phyloP scores from a whole-genome alignment of 257 asterid species.

The Solanum sparsipilum region DNA sequence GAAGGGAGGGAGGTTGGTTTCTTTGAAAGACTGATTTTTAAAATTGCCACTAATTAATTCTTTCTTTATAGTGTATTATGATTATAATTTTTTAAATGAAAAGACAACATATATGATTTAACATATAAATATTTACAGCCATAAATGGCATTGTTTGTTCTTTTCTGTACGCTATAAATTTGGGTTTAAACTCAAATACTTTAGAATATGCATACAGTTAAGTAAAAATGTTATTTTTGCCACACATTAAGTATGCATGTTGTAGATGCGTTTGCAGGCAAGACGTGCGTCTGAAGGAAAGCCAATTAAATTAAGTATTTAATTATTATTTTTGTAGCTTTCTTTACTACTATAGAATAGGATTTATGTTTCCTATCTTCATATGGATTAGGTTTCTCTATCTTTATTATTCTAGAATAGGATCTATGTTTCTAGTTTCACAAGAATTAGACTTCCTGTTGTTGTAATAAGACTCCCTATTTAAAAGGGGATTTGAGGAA shows the following conservation, averaged over 20 bases:
- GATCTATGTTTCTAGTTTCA: not conserved
- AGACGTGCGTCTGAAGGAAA: not conserved
- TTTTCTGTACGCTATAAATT: not conserved
- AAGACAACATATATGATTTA: not conserved
- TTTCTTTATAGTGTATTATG: not conserved
- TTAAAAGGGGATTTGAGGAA: not conserved
- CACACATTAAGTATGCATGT: not conserved
- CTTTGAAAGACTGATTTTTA: not conserved
- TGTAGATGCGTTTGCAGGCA: not conserved
- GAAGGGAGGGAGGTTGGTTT: not conserved
- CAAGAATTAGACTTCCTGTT: not conserved
- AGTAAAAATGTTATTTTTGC: not conserved
- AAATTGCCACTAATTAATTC: not conserved
- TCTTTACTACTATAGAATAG: not conserved
- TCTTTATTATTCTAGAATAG: not conserved
- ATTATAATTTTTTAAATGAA: not conserved
- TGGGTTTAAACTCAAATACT: not conserved
- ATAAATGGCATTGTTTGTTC: not conserved
- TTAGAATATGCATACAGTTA: not conserved
- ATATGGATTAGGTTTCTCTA: not conserved
- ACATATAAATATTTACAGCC: not conserved
- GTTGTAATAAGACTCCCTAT: not conserved
- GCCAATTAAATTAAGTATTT: not conserved
- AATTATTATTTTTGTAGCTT: not conserved
- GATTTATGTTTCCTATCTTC: not conserved